Evolutionary conservation across 495 filamentous ascomycete species (phyloP), one percentile per base, ranked within the genome.

Genomic region (Articulospora tetracladia): DNA sequence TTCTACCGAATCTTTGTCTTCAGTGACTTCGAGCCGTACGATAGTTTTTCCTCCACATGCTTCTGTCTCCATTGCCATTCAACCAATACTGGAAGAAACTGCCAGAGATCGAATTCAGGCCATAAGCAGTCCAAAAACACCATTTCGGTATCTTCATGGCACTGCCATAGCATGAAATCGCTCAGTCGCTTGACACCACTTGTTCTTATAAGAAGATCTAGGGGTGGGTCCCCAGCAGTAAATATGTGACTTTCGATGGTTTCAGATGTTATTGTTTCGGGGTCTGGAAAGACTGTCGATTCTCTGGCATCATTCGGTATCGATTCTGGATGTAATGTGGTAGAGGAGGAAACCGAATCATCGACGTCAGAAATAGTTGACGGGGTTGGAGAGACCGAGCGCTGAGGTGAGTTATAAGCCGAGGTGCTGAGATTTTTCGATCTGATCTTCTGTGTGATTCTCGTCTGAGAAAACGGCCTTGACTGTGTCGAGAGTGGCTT

Each of bases 81-180:
- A 28, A 96, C 74, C 34, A 98, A 74, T 3, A 98, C 92, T 0
- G 95, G 94, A 25, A 98, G 66, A 73, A 98, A 98, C 46, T 91
- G 78, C 93, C 92, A 95, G 12, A 98, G 77, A 68, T 95, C 92
- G 64, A 98, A 97, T 64, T 98, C 92, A 3, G 94, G 94, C 94
- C 94, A 98, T 46, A 98, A 74, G 57, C 91, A 93, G 58, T 97
- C 83, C 41, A 97, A 70, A 73, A 98, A 98, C 39, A 91, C 90
- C 56, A 98, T 87, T 55, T 96, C 87, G 0, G 94, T 98, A 46
- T 93, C 78, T 66, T 95, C 80, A 65, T 98, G 92, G 66, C 89
- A 93, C 73, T 98, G 94, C 94, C 94, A 98, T 54, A 98, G 85
- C 92, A 98, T 92, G 68, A 98, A 98, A 68, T 98, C 94, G 66